These are phyloP conservation scores for Saccharum officinarum DNA, from an alignment of 176 grass and related monocot genomes.

Conservation along the genomic window DNA sequence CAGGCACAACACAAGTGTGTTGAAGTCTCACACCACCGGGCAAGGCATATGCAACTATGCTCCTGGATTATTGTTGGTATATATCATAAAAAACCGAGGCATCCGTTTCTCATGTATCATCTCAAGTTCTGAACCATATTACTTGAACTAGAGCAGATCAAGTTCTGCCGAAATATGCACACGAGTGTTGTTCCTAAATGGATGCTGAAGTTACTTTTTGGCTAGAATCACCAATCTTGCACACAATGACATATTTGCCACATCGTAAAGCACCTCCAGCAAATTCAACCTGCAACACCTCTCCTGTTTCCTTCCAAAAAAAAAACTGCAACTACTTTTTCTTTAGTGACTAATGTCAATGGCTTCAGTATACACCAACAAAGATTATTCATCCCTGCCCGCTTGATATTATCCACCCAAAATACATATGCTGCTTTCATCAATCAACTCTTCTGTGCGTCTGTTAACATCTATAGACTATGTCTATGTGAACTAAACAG, in stretches of 20 bases:
- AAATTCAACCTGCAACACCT: slow-evolving; percentile 69
- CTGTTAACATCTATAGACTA: not conserved
- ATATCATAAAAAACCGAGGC: not conserved
- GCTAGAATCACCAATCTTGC: slow-evolving; percentile 75
- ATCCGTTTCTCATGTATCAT: no score
- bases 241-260: slow-evolving; percentile 72
- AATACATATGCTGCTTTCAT: not conserved
- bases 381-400: not conserved
- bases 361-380: slow-evolving; percentile 13
- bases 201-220: slow-evolving; percentile 59
- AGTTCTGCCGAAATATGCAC: not conserved
- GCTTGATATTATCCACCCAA: not conserved
- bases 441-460: not conserved
- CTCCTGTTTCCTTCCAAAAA: no score
- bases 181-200: not conserved
- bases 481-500: not conserved
- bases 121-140: not conserved
- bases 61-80: not conserved
- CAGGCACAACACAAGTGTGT: not conserved
- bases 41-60: not conserved
- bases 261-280: slow-evolving; percentile 71
- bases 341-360: not conserved
- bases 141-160: not conserved
- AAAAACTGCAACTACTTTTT: not conserved
- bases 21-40: not conserved